phyloP scores from a whole-genome alignment of 2,329 filamentous ascomycete species.

The Cladobotryum mycophilum region DNA sequence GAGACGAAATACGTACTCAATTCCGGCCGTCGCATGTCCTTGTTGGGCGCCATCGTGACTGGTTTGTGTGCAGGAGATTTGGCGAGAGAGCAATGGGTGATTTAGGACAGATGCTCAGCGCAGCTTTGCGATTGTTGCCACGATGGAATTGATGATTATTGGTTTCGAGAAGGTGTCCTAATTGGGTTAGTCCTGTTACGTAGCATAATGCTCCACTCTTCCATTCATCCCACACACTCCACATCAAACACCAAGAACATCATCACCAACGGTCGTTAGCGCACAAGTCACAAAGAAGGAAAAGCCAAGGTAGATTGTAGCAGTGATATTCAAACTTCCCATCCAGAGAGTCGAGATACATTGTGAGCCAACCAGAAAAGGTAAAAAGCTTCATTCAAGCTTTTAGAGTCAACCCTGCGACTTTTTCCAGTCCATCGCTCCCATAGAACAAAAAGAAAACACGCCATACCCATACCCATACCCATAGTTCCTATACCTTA shows the following conservation, averaged over 20 bases:
- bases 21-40: slow-evolving; percentile 40
- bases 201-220: too few species aligned
- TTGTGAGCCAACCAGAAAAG: background rate
- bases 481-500: slow-evolving; percentile 5
- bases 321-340: background rate
- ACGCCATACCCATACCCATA: background rate
- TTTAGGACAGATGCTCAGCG: background rate
- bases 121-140: slow-evolving; percentile 1
- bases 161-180: background rate
- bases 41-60: slow-evolving; percentile 33
- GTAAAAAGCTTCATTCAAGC: background rate
- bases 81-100: background rate
- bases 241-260: too few species aligned
- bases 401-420: slow-evolving; percentile 4
- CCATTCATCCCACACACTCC: too few species aligned
- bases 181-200: background rate
- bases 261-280: too few species aligned
- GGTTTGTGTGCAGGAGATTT: background rate
- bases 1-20: slow-evolving; percentile 30
- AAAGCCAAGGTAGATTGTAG: too few species aligned
- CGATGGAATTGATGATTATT: background rate
- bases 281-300: too few species aligned
- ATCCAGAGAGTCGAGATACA: background rate
- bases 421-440: background rate
- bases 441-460: too few species aligned